phyloP scores from a whole-genome alignment of 495 filamentous ascomycete genomes.

The Daldinia caldariorum region DNA sequence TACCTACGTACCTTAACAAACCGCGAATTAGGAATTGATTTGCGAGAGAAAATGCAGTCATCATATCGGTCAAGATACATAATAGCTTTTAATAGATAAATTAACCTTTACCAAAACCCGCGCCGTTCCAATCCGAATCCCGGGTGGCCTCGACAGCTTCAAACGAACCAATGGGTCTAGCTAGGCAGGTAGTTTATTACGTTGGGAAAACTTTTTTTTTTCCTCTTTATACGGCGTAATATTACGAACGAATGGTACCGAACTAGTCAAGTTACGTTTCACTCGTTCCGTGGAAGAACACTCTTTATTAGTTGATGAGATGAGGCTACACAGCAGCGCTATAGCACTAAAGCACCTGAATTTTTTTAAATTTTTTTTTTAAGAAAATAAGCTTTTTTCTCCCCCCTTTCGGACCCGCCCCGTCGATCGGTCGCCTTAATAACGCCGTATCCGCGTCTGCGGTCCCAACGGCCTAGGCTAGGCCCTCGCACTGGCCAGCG shows the following conservation, averaged over 20 bases:
- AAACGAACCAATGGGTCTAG: no score
- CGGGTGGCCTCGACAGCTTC: background rate
- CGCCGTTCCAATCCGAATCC: background rate
- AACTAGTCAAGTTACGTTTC: no score
- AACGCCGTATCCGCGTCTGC: background rate
- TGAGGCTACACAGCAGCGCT: no score
- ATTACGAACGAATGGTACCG: no score
- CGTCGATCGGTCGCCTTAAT: background rate
- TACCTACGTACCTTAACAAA: background rate
- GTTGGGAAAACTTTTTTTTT: no score
- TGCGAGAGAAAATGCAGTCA: slow-evolving; percentile 5
- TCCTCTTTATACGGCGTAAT: no score
- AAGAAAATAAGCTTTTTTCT: slow-evolving; percentile 1
- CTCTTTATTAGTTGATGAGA: no score
- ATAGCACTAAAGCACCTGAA: background rate
- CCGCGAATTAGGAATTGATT: background rate
- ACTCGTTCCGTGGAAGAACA: no score
- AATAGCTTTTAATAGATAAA: background rate
- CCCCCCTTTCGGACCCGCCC: background rate
- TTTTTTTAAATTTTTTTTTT: background rate
- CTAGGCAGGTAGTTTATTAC: no score
- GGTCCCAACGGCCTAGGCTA: background rate
- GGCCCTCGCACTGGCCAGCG: slow-evolving; percentile 17
- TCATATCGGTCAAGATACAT: slow-evolving; percentile 36
- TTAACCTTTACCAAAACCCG: slow-evolving; percentile 2